These are phyloP conservation scores for Cytospora mali DNA, from an alignment of 2,329 filamentous ascomycete species.

Conservation along the genomic window DNA sequence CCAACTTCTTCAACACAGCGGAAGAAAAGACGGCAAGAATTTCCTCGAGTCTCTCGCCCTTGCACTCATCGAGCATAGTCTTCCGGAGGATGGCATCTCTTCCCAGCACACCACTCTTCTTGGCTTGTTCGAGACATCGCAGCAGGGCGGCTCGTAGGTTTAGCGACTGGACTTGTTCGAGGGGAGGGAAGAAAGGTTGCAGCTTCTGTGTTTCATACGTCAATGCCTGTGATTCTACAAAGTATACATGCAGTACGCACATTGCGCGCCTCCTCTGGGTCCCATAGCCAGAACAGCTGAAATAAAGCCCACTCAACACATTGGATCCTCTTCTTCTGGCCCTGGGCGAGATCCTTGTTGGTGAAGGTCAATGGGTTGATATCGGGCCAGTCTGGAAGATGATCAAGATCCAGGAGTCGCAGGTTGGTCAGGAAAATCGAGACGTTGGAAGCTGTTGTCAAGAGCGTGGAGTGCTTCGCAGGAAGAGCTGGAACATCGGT, in stretches of 20 bases:
- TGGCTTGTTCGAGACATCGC: slow-evolving; percentile 78
- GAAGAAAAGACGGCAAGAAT: slow-evolving; percentile 83
- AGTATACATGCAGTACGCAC: slow-evolving; percentile 48
- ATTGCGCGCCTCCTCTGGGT: slow-evolving; percentile 72
- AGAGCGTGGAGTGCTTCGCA: not conserved
- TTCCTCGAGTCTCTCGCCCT: slow-evolving; percentile 87
- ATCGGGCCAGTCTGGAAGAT: slow-evolving; percentile 75
- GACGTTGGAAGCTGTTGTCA: slow-evolving; percentile 51
- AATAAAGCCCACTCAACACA: slow-evolving; percentile 91
- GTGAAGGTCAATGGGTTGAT: slow-evolving; percentile 73
- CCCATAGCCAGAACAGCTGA: slow-evolving; percentile 82
- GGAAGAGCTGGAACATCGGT: not conserved
- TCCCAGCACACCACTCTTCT: slow-evolving; percentile 83
- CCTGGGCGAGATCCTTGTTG: slow-evolving; percentile 64
- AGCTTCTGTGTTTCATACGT: slow-evolving; percentile 68
- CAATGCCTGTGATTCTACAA: slow-evolving; percentile 5
- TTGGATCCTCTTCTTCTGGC: slow-evolving; percentile 80
- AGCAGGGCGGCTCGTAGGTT: slow-evolving; percentile 86
- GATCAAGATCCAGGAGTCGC: slow-evolving; percentile 78
- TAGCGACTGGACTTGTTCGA: slow-evolving; percentile 86
- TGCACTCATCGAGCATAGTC: slow-evolving; percentile 96
- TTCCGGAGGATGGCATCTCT: slow-evolving; percentile 82
- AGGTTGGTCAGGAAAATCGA: slow-evolving; percentile 80
- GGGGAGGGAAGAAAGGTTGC: slow-evolving; percentile 85
- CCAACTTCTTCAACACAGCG: slow-evolving; percentile 72